phyloP scores from a whole-genome alignment of 441 rosid genomes.

The Rhodomyrtus psidioides region DNA sequence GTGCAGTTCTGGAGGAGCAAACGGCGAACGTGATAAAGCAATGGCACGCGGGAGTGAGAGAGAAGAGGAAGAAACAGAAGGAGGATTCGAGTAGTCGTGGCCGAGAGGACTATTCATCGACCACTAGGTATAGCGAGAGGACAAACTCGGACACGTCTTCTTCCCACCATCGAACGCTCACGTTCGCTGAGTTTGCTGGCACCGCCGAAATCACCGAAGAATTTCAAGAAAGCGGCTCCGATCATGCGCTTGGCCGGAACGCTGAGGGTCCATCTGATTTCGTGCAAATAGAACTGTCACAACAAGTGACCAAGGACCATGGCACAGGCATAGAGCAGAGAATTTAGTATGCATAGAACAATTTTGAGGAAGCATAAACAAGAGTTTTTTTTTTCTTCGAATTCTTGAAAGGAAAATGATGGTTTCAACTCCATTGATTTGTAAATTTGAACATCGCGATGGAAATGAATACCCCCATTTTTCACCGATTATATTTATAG shows the following conservation, averaged over 20 bases:
- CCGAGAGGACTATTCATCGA: background rate
- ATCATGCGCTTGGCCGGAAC: background rate
- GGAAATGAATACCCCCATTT: background rate
- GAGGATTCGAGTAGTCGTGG: background rate
- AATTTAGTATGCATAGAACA: background rate
- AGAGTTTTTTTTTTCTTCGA: background rate
- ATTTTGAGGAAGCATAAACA: background rate
- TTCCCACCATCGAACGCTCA: conserved; percentile 8
- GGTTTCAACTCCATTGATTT: background rate
- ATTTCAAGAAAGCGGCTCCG: background rate
- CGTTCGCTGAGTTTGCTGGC: background rate
- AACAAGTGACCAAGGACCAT: background rate
- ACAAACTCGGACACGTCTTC: background rate
- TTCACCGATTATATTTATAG: background rate
- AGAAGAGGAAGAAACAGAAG: conserved; percentile 21
- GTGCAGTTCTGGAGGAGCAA: conserved; percentile 31
- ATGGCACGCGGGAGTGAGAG: conserved; percentile 34
- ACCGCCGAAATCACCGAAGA: background rate
- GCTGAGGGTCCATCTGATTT: background rate
- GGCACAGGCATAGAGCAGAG: background rate
- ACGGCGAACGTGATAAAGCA: conserved; percentile 31
- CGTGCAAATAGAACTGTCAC: background rate
- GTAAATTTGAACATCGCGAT: background rate
- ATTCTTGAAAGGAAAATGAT: background rate
- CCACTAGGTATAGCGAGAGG: background rate